A percentile compares a stretch with the other conserved stretches of the same genome.
These are phyloP conservation scores for Limtongia smithiae DNA, from an alignment of 805 yeast genomes.

Conservation along the genomic window DNA sequence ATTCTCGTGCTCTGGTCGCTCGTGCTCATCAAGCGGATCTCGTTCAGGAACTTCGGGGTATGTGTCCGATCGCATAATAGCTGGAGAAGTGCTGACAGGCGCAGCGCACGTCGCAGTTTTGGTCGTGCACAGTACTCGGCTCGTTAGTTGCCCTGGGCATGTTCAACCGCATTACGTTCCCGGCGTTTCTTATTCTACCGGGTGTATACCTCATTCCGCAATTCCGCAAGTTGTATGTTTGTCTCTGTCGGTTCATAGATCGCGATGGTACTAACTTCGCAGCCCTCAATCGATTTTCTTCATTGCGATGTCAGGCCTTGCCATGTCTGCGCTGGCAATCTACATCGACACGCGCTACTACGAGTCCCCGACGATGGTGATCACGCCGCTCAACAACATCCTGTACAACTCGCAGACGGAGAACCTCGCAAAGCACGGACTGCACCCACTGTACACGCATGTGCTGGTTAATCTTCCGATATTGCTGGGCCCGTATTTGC, in stretches of 20 bases:
- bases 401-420: slow-evolving; percentile 57
- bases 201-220: slow-evolving; percentile 28
- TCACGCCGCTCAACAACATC: slow-evolving; percentile 77
- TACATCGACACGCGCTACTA: slow-evolving; percentile 26
- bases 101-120: slow-evolving; percentile 11
- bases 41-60: slow-evolving; percentile 20
- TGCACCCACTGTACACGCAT: slow-evolving; percentile 78
- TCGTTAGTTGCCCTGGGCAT: slow-evolving; percentile 58
- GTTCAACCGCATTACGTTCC: slow-evolving; percentile 82
- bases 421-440: slow-evolving; percentile 75
- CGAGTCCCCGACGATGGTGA: slow-evolving; percentile 36
- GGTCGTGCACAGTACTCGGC: slow-evolving; percentile 42
- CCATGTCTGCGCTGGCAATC: slow-evolving; percentile 8
- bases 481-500: slow-evolving; percentile 71
- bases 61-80: not conserved
- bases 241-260: no score
- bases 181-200: slow-evolving; percentile 71
- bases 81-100: slow-evolving; percentile 7
- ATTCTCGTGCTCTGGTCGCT: slow-evolving; percentile 49
- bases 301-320: slow-evolving; percentile 10
- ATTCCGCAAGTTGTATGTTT: slow-evolving; percentile 15
- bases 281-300: slow-evolving; percentile 14
- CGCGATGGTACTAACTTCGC: no score
- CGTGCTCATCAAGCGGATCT: slow-evolving; percentile 43
- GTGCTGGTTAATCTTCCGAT: slow-evolving; percentile 71